phyloP scores from a whole-genome alignment of 2,329 filamentous ascomycete species.

The Cladobotryum mycophilum region DNA sequence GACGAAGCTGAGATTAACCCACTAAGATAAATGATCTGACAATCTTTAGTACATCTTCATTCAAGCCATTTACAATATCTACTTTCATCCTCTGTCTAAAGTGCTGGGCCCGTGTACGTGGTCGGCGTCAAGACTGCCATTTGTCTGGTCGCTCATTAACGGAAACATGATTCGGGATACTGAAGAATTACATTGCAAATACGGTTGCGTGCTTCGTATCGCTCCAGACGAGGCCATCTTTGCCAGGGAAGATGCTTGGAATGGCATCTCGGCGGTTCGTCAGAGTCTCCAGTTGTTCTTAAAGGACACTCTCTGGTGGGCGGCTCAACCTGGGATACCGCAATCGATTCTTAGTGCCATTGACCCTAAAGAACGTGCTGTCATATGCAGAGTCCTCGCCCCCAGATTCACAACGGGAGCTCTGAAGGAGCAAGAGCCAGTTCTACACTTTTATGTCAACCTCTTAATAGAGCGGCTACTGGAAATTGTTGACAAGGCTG shows the following conservation, averaged over 20 bases:
- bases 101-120: neutral
- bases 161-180: conserved; percentile 1
- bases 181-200: conserved; percentile 1
- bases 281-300: conserved; percentile 14
- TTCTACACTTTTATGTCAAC: conserved; percentile 21
- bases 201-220: conserved; percentile 8
- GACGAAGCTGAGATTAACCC: no score
- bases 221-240: conserved; percentile 7
- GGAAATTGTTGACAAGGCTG: conserved; percentile 8
- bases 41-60: neutral
- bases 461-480: conserved; percentile 18
- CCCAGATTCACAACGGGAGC: conserved; percentile 11
- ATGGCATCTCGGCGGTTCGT: conserved; percentile 1
- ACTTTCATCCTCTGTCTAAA: conserved; percentile 6
- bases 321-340: conserved; percentile 16
- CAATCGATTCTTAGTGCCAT: conserved; percentile 22
- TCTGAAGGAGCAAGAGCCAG: conserved; percentile 22
- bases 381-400: conserved; percentile 10
- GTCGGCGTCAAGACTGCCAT: conserved; percentile 1
- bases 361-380: conserved; percentile 16
- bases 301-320: conserved; percentile 24
- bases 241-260: conserved; percentile 1
- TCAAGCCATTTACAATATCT: conserved; percentile 3
- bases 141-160: neutral
- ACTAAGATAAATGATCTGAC: neutral